phyloP scores from a whole-genome alignment of 2,329 filamentous ascomycete species.

The Aspergillus brasiliensis region DNA sequence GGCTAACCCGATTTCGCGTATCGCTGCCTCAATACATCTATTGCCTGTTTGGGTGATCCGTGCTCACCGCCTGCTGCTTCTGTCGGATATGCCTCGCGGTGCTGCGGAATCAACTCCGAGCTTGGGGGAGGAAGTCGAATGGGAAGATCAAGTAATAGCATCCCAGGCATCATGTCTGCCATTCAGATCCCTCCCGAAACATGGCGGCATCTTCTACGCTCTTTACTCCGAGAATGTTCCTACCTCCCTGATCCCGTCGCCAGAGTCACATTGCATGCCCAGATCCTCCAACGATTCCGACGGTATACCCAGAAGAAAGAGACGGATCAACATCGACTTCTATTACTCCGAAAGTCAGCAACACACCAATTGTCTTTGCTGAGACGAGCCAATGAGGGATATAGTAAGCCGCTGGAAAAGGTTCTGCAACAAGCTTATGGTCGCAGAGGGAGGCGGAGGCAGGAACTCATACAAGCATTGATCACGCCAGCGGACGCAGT shows the following conservation, averaged over 20 bases:
- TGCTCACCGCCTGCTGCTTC: conserved; percentile 5
- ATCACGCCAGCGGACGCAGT: conserved; percentile 28
- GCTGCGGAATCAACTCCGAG: too few species aligned
- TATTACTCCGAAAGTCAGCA: conserved; percentile 27
- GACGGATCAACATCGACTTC: conserved; percentile 21
- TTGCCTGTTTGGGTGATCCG: conserved; percentile 21
- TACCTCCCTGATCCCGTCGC: conserved; percentile 63
- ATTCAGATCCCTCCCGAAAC: conserved; percentile 26
- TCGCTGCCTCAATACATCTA: conserved; percentile 16
- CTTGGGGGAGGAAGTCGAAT: too few species aligned
- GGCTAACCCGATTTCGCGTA: conserved; percentile 27
- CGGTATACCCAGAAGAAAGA: conserved; percentile 33
- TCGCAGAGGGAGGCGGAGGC: conserved; percentile 55
- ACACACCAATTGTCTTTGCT: conserved; percentile 48
- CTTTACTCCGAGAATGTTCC: conserved; percentile 59
- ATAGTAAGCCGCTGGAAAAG: conserved; percentile 52
- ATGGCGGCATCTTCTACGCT: conserved; percentile 55
- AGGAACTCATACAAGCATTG: conserved; percentile 48
- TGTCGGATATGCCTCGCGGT: background rate
- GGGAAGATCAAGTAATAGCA: background rate
- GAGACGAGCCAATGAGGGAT: conserved; percentile 58
- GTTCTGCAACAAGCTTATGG: conserved; percentile 60
- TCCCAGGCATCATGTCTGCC: conserved; percentile 7
- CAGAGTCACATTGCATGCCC: conserved; percentile 51
- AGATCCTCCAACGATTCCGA: conserved; percentile 54